phyloP scores from a whole-genome alignment of 345 rosid species.

The Linum trigynum region DNA sequence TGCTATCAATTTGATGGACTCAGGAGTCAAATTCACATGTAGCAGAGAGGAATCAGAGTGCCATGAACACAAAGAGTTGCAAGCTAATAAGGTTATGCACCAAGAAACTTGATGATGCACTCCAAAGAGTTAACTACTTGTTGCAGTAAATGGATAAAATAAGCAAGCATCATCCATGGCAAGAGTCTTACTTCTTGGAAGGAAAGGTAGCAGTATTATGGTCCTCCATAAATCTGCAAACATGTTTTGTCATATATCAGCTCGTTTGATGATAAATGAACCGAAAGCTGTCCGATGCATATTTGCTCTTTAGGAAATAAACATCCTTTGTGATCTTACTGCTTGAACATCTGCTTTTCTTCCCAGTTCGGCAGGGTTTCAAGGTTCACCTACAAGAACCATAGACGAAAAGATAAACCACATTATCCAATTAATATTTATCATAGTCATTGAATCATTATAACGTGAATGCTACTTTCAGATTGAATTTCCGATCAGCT shows the following conservation, averaged over 20 bases:
- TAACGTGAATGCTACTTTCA: background rate
- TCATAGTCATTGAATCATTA: background rate
- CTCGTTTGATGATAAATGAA: background rate
- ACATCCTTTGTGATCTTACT: conserved; percentile 30
- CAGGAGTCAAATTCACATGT: background rate
- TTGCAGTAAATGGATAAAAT: conserved; percentile 6
- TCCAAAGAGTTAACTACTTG: background rate
- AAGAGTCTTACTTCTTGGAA: conserved; percentile 73
- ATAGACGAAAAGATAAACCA: conserved; percentile 2
- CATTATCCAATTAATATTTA: background rate
- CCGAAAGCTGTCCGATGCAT: conserved; percentile 2
- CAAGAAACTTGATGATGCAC: background rate
- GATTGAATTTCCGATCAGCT: background rate
- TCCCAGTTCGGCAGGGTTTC: conserved; percentile 93
- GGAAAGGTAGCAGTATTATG: conserved; percentile 96
- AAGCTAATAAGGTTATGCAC: background rate
- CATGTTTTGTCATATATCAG: conserved; percentile 3
- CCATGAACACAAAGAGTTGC: background rate
- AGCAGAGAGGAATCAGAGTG: background rate
- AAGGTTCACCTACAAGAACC: conserved; percentile 55
- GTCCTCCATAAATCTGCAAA: conserved; percentile 89
- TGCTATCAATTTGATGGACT: background rate
- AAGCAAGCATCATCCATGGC: background rate
- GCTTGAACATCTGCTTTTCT: conserved; percentile 93
- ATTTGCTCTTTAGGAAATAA: conserved; percentile 2